phyloP scores from a whole-genome alignment of 768 basidiomycete species.

The Russula dissimulans region DNA sequence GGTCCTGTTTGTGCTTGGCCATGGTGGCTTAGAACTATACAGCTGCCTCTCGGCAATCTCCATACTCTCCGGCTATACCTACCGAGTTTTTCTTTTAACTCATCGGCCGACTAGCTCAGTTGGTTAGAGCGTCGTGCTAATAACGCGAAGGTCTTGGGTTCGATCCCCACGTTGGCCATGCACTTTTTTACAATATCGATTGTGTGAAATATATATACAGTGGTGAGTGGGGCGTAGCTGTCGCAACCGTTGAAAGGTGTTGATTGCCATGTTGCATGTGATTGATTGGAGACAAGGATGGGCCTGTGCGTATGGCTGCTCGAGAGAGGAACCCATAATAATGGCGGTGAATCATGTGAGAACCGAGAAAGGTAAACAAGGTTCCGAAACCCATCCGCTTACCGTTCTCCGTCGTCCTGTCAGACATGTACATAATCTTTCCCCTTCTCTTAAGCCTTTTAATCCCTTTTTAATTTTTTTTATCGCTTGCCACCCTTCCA shows the following conservation, averaged over 20 bases:
- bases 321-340: too few species aligned
- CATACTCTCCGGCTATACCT: not conserved
- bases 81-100: not conserved
- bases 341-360: not conserved
- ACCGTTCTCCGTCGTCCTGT: not conserved
- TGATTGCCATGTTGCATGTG: too few species aligned
- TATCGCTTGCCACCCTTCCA: not conserved
- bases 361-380: not conserved
- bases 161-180: constrained; percentile 25
- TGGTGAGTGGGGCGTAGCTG: too few species aligned
- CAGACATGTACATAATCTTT: constrained; percentile 6
- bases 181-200: not conserved
- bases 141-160: constrained; percentile 31
- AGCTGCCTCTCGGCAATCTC: not conserved
- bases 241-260: too few species aligned
- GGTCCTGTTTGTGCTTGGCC: not conserved
- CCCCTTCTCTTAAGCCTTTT: not conserved
- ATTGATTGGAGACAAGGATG: too few species aligned
- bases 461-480: too few species aligned
- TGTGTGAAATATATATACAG: too few species aligned
- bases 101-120: constrained; percentile 79
- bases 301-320: too few species aligned
- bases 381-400: not conserved
- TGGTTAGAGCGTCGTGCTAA: constrained; percentile 93
- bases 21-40: constrained; percentile 1